These are phyloP conservation scores for Serendipita sp. DNA, from an alignment of 768 basidiomycete genomes.

Conservation along the genomic window DNA sequence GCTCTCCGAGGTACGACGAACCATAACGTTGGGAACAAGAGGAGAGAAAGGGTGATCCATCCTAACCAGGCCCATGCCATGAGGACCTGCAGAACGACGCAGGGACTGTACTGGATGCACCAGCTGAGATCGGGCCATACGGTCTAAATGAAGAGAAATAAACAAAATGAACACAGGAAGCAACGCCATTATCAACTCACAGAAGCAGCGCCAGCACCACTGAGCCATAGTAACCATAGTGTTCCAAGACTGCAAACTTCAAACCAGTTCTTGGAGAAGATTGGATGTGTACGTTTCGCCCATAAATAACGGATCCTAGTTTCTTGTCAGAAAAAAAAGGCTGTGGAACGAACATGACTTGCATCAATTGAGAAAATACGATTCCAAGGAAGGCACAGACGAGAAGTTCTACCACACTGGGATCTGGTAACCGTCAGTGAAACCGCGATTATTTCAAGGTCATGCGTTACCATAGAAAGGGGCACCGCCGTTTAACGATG, in stretches of 20 bases:
- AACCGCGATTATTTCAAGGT: not conserved
- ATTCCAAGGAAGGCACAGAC: constrained; percentile 15
- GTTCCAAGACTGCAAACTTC: constrained; percentile 14
- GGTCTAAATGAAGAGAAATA: constrained; percentile 8
- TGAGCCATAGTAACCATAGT: constrained; percentile 18
- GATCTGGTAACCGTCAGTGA: constrained; percentile 12
- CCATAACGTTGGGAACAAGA: constrained; percentile 6
- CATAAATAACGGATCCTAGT: constrained; percentile 7
- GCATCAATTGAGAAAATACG: constrained; percentile 14
- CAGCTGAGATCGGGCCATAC: constrained; percentile 49
- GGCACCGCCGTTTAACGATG: constrained; percentile 17
- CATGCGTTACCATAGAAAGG: constrained; percentile 14
- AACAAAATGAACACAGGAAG: not conserved
- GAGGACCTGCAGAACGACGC: constrained; percentile 50
- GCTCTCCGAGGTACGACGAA: not conserved
- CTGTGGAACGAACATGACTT: constrained; percentile 1
- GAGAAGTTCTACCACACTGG: constrained; percentile 17
- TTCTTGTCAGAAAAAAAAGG: not conserved
- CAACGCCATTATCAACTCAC: constrained; percentile 9
- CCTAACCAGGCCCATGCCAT: constrained; percentile 63
- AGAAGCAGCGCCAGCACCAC: constrained; percentile 16
- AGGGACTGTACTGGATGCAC: constrained; percentile 41
- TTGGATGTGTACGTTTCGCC: constrained; percentile 1
- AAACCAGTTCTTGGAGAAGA: constrained; percentile 8
- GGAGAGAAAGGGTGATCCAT: constrained; percentile 36